Evolutionary conservation across 208 protist species (phyloP).

Genomic region (Trypanosoma mega): DNA sequence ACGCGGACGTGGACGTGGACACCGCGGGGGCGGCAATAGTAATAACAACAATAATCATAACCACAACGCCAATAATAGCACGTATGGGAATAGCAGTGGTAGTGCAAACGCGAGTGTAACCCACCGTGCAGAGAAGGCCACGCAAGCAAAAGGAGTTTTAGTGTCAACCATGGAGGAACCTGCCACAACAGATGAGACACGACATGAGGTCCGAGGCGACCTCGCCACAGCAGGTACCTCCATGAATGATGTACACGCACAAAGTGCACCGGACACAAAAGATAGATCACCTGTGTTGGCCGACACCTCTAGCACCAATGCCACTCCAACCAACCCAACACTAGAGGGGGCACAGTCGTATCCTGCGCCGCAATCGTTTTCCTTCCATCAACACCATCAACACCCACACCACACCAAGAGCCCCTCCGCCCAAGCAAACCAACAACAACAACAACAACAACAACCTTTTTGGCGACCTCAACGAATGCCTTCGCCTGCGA

Average conservation of each 20-base stretch:
- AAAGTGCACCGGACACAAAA: no score
- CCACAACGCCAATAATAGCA: not conserved
- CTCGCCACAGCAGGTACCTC: no score
- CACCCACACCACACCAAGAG: constrained; percentile 8
- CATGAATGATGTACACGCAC: no score
- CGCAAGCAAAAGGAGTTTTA: not conserved
- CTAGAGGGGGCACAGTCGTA: not conserved
- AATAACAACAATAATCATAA: not conserved
- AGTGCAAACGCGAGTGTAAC: no score
- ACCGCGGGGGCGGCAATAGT: not conserved
- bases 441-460: constrained; percentile 25
- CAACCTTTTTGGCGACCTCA: constrained; percentile 17
- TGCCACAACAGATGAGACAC: no score
- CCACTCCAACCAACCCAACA: no score
- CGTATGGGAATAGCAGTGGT: constrained; percentile 10
- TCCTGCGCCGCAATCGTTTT: not conserved
- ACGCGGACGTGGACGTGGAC: constrained; percentile 13
- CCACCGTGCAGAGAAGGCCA: not conserved
- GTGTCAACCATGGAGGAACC: not conserved
- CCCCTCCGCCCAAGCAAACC: not conserved
- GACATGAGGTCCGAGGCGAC: no score
- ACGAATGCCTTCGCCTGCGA: not conserved
- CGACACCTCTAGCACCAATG: no score
- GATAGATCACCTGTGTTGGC: no score
- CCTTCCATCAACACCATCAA: constrained; percentile 4